Conservation (phyloP, 202 grass and related monocot genomes). For the Schoenoplectus tabernaemontani region DNA sequence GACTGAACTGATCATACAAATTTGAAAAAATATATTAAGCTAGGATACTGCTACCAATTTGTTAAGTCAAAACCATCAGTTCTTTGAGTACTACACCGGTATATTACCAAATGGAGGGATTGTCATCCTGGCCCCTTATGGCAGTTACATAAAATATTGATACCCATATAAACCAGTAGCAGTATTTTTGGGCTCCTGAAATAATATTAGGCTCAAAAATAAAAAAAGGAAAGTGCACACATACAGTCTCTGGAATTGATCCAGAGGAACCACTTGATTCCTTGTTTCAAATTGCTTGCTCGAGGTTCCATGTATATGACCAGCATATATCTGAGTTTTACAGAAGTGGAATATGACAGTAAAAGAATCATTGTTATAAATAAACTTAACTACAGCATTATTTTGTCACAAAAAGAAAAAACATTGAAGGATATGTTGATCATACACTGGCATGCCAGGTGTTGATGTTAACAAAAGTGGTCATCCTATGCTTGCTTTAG, state of each 20-base stretch:
- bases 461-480: not conserved
- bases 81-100: not conserved
- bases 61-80: not conserved
- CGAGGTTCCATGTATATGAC: slow-evolving; percentile 29
- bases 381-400: not conserved
- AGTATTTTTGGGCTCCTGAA: not conserved
- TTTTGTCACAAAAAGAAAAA: not conserved
- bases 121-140: not conserved
- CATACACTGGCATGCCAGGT: not conserved
- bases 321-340: slow-evolving; percentile 44
- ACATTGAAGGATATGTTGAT: not conserved
- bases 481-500: not conserved
- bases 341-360: slow-evolving; percentile 22
- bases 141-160: not conserved
- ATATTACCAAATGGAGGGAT: not conserved
- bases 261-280: slow-evolving; percentile 38
- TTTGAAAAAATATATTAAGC: not conserved
- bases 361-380: not conserved
- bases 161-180: not conserved
- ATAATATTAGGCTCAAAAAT: not conserved
- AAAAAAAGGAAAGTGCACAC: slow-evolving; percentile 23
- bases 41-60: not conserved
- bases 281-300: slow-evolving; percentile 31
- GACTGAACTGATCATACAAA: not conserved
- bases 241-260: slow-evolving; percentile 60